Evolutionary conservation across 192 early-diverging fungal species (phyloP).

Genomic region (Coemansia aciculifera): DNA sequence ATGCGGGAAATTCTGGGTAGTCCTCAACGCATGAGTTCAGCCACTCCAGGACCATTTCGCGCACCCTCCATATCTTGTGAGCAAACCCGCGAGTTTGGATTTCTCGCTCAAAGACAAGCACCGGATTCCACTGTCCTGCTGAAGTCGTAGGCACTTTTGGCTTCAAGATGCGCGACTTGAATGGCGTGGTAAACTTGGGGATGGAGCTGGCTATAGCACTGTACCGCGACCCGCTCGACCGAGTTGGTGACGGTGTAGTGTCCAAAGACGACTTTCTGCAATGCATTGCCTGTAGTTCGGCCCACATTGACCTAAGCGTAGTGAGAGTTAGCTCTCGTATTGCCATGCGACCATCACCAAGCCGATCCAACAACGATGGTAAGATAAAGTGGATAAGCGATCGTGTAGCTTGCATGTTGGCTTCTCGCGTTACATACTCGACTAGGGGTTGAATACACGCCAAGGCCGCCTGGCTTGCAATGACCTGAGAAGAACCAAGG

Average conservation of each 20-base stretch:
- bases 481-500: conserved; percentile 51
- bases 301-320: conserved; percentile 44
- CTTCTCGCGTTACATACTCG: conserved; percentile 21
- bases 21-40: conserved; percentile 36
- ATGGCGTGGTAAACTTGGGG: conserved; percentile 26
- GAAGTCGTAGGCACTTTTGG: conserved; percentile 16
- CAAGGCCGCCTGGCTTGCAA: conserved; percentile 49
- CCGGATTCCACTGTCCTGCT: conserved; percentile 39
- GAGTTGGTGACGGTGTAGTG: conserved; percentile 20
- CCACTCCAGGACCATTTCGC: conserved; percentile 55
- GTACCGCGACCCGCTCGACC: conserved; percentile 12
- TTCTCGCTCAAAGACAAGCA: conserved; percentile 44
- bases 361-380: conserved; percentile 44
- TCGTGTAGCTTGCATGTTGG: conserved; percentile 18
- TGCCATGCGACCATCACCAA: conserved; percentile 51
- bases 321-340: conserved; percentile 46
- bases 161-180: conserved; percentile 26
- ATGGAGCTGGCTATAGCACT: conserved; percentile 27
- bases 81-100: conserved; percentile 45
- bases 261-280: conserved; percentile 18
- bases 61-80: conserved; percentile 53
- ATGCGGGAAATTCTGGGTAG: conserved; percentile 38
- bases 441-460: conserved; percentile 38
- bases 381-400: conserved; percentile 46
- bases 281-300: conserved; percentile 19